A percentile compares a stretch with the other conserved stretches of the same genome.
phyloP scores from a whole-genome alignment of 2,329 filamentous ascomycete genomes.

The Botrytis sinoallii region DNA sequence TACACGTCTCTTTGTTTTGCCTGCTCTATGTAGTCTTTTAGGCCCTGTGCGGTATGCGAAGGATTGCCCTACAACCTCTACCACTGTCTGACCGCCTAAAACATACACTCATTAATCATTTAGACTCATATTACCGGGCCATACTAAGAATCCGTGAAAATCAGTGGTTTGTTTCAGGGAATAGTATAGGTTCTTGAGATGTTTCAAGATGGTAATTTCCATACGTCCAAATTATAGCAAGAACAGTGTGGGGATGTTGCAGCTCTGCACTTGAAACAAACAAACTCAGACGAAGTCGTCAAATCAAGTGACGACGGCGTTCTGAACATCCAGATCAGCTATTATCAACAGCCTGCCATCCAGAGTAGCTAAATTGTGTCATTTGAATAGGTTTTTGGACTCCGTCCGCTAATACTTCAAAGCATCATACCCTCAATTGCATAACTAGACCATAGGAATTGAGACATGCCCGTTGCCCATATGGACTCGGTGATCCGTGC shows the following conservation, averaged over 20 bases:
- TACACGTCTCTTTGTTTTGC: background rate
- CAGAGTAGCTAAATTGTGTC: background rate
- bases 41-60: background rate
- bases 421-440: background rate
- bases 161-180: background rate
- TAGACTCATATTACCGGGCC: slow-evolving; percentile 41
- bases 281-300: background rate
- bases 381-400: background rate
- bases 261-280: background rate
- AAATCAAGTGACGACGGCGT: background rate
- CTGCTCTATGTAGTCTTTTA: background rate
- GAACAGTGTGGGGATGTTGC: background rate
- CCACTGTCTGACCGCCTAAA: background rate
- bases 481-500: background rate
- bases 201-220: background rate
- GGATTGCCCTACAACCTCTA: background rate
- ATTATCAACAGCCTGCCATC: background rate
- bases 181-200: background rate
- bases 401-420: background rate
- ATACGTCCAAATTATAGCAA: background rate
- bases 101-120: slow-evolving; percentile 39
- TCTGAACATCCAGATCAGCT: background rate
- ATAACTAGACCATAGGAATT: too few species aligned
- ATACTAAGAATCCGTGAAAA: slow-evolving; percentile 31
- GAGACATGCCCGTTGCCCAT: background rate